A percentile compares a stretch with the other conserved stretches of the same genome.
Conservation (phyloP, 116 monocot species). For the Dioscorea cayenensis region DNA sequence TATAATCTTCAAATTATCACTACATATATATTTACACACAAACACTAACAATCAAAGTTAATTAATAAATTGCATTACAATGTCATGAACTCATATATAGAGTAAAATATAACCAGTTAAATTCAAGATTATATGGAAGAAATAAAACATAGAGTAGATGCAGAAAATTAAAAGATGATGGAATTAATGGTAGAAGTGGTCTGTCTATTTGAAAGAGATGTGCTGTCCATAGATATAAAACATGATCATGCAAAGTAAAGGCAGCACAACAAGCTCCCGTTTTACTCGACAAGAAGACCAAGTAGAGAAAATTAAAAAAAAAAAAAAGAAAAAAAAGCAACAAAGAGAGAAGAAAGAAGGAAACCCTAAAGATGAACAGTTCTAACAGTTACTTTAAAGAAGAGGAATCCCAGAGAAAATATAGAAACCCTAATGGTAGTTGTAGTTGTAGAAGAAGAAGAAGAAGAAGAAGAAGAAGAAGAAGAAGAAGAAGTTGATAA, state of each 20-base stretch:
- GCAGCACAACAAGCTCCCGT: constrained; percentile 1
- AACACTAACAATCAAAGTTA: too few species aligned
- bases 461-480: neutral
- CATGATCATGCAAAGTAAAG: neutral
- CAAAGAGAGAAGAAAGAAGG: neutral
- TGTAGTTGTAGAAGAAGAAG: neutral
- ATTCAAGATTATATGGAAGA: too few species aligned
- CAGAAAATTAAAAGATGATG: too few species aligned
- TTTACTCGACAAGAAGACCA: constrained; percentile 3
- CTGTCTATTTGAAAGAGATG: too few species aligned
- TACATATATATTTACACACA: too few species aligned
- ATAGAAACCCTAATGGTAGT: neutral
- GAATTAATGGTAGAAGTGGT: too few species aligned
- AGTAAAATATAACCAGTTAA: too few species aligned
- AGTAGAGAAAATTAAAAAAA: neutral
- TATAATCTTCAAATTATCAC: too few species aligned
- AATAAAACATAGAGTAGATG: too few species aligned
- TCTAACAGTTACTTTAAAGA: neutral
- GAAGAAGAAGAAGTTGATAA: neutral
- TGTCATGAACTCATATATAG: too few species aligned
- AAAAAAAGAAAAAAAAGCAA: neutral
- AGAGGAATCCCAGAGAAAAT: neutral
- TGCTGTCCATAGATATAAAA: too few species aligned
- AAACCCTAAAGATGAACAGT: constrained; percentile 9
- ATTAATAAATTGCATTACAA: too few species aligned